Evolutionary conservation across 2,329 filamentous ascomycete genomes (phyloP), one percentile per base, ranked within the genome.

Genomic region (Colletotrichum musicola): DNA sequence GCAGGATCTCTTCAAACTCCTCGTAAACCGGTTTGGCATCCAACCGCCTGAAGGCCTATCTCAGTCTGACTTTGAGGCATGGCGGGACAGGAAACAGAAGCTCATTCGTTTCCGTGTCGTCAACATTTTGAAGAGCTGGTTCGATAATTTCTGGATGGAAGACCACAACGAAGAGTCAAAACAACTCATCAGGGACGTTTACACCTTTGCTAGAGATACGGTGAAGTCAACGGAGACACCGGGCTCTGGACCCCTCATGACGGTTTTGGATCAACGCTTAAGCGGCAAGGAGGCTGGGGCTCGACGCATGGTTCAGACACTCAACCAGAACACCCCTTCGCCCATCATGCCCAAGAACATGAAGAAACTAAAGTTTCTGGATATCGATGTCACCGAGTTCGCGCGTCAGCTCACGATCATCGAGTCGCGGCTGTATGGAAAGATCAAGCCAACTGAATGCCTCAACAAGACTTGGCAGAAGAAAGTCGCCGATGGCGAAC

Each of bases 401-500:
- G 96, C 96, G n/a, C 91, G 96, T 55, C 96, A 99, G 80, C 86
- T 99, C 71, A 99, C 96, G 0, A 96, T 99, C 72, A 97, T 98
- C 72, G 96, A 99, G 80, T 97, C 95, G 2, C 92, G 92, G 70
- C 86, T 98, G 1, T 99, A 98, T 76, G 93, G 92, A 74, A 98
- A 97, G 82, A 97, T 99, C 79, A 95, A 95, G 79, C 93, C 95
- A 0, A 96, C 94, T 0, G 96, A 99, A 80, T 98, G 95, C 78
- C 84, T 99, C 70, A 98, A 97, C 82, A 99, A 99, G 85, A 98
- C 95, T 5, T 99, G 96, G 96, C 94, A 97, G 81, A 98, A 97
- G 87, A 98, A 98, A 84, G 86, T 97, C 67, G 88, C 84, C 9
- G 92, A 95, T 40, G 91, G 92, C 69, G 92, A 95, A 71, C 88